These are phyloP conservation scores for Ilyonectria mors-panacis DNA, from an alignment of 2,329 filamentous ascomycete species.

Conservation along the genomic window DNA sequence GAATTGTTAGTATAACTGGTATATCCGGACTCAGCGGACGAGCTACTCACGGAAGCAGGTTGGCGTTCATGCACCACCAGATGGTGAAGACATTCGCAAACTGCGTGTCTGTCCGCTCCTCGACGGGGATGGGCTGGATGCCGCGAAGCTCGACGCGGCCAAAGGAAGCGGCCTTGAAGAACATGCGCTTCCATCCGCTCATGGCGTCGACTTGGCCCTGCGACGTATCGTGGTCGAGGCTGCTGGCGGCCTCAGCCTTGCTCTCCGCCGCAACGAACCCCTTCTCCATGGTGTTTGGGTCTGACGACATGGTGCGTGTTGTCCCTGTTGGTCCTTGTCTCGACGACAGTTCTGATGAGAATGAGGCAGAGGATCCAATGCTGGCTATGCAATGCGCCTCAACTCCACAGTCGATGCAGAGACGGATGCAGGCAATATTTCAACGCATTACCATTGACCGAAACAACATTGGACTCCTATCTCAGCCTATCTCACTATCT, in stretches of 20 bases:
- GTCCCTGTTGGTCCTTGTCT: background rate
- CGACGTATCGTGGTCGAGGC: constrained; percentile 20
- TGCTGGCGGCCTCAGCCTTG: constrained; percentile 18
- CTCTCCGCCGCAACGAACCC: constrained; percentile 4
- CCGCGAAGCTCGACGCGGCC: constrained; percentile 50
- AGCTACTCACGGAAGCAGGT: constrained; percentile 49
- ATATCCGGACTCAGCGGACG: background rate
- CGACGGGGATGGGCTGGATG: constrained; percentile 48
- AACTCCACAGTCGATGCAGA: constrained; percentile 11
- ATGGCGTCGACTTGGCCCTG: constrained; percentile 17
- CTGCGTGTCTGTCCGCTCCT: constrained; percentile 49
- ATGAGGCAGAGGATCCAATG: background rate
- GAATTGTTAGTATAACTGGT: constrained; percentile 20
- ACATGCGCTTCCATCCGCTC: constrained; percentile 15
- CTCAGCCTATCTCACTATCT: constrained; percentile 23
- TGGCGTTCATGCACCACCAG: constrained; percentile 52
- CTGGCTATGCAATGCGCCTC: constrained; percentile 6
- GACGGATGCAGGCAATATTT: constrained; percentile 27
- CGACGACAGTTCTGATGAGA: background rate
- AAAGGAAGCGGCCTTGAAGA: constrained; percentile 11
- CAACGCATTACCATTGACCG: constrained; percentile 20
- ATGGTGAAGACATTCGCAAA: constrained; percentile 52
- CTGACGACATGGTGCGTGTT: constrained; percentile 6
- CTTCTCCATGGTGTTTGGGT: constrained; percentile 20
- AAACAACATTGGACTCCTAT: constrained; percentile 22